Evolutionary conservation across 345 rosid species (phyloP).

Genomic region (Eutrema heterophyllum): DNA sequence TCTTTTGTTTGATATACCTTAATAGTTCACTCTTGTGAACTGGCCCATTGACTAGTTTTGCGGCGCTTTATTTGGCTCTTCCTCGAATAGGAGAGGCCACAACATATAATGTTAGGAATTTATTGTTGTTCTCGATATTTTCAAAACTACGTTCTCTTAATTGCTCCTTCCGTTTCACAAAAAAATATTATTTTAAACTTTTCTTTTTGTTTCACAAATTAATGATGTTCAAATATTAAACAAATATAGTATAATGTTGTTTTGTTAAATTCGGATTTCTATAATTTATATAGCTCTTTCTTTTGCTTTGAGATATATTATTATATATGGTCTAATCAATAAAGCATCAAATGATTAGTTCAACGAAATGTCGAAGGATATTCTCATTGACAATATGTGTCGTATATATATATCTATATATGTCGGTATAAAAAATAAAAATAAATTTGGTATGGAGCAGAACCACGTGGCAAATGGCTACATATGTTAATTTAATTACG

Average conservation of each 20-base stretch:
- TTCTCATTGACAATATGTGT: slow-evolving; percentile 4
- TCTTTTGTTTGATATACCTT: neutral
- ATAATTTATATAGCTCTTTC: neutral
- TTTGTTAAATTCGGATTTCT: neutral
- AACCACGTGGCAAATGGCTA: slow-evolving; percentile 19
- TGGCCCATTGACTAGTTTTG: slow-evolving; percentile 16
- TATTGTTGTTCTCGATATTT: neutral
- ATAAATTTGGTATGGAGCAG: neutral
- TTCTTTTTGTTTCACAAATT: too few species aligned
- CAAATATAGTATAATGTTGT: neutral
- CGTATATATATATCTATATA: neutral
- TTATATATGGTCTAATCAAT: neutral
- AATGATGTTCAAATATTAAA: too few species aligned
- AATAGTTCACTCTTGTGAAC: neutral
- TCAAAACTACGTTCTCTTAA: neutral
- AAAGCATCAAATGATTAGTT: slow-evolving; percentile 20
- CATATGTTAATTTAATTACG: slow-evolving; percentile 8
- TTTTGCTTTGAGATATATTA: neutral
- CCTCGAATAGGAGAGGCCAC: slow-evolving; percentile 12
- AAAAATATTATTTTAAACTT: too few species aligned
- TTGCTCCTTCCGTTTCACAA: too few species aligned
- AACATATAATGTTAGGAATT: slow-evolving; percentile 10
- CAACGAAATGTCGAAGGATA: slow-evolving; percentile 20
- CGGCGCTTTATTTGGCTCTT: slow-evolving; percentile 29
- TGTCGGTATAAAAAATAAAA: neutral